Percentiles rank a stretch among this genome's conserved stretches.
phyloP scores from a whole-genome alignment of 2,329 filamentous ascomycete genomes.

The Talaromyces funiculosus region DNA sequence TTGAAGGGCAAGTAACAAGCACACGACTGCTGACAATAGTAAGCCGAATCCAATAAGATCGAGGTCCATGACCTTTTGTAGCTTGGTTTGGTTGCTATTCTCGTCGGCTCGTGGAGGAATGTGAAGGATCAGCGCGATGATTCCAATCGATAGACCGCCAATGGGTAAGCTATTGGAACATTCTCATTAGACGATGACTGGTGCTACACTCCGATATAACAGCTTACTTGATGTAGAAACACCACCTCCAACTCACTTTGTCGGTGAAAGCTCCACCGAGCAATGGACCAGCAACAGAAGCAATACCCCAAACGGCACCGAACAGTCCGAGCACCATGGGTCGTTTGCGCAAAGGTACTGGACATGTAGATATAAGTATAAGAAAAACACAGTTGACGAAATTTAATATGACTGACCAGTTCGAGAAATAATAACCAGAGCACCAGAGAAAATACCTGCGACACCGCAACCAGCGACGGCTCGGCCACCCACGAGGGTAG shows the following conservation, averaged over 20 bases:
- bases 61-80: constrained; percentile 26
- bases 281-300: constrained; percentile 46
- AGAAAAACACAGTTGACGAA: background rate
- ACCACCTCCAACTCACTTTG: constrained; percentile 44
- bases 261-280: constrained; percentile 43
- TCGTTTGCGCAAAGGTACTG: constrained; percentile 6
- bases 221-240: constrained; percentile 45
- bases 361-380: background rate
- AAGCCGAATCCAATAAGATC: constrained; percentile 40
- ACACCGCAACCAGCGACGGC: constrained; percentile 32
- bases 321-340: constrained; percentile 37
- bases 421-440: constrained; percentile 22
- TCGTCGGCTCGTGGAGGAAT: background rate
- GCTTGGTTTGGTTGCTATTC: background rate
- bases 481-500: constrained; percentile 34
- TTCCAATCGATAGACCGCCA: constrained; percentile 20
- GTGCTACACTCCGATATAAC: background rate
- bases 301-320: constrained; percentile 47
- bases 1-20: constrained; percentile 44
- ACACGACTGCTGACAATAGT: constrained; percentile 35
- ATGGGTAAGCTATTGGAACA: constrained; percentile 21
- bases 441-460: constrained; percentile 28
- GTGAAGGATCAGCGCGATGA: constrained; percentile 15
- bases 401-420: background rate
- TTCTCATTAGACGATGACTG: background rate